Percentiles rank a stretch among this genome's conserved stretches.
These are phyloP conservation scores for Bipolaris zeicola DNA, from an alignment of 2,329 filamentous ascomycete genomes.

Conservation along the genomic window DNA sequence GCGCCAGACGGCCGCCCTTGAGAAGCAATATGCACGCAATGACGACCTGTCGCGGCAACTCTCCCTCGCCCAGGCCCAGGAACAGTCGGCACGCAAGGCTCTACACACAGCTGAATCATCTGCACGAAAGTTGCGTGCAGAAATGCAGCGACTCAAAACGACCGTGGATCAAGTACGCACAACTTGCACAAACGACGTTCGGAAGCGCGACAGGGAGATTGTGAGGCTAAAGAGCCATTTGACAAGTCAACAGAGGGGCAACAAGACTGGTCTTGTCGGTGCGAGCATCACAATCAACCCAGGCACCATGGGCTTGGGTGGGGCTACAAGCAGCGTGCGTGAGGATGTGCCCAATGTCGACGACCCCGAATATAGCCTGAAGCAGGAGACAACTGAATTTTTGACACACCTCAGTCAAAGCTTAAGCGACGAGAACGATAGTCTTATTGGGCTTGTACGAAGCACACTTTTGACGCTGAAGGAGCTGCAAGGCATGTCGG, in stretches of 20 bases:
- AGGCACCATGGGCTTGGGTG: slow-evolving; percentile 34
- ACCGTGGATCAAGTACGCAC: slow-evolving; percentile 82
- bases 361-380: slow-evolving; percentile 70
- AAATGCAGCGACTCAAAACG: slow-evolving; percentile 77
- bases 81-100: slow-evolving; percentile 71
- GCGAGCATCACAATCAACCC: slow-evolving; percentile 57
- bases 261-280: slow-evolving; percentile 53
- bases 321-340: slow-evolving; percentile 52
- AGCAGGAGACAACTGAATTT: slow-evolving; percentile 88
- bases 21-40: slow-evolving; percentile 60
- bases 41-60: slow-evolving; percentile 63
- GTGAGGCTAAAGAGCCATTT: slow-evolving; percentile 88
- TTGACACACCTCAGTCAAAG: slow-evolving; percentile 81
- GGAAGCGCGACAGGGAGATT: slow-evolving; percentile 87
- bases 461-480: slow-evolving; percentile 74
- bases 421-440: slow-evolving; percentile 91
- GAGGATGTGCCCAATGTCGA: slow-evolving; percentile 59
- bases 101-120: slow-evolving; percentile 75
- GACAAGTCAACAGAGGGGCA: slow-evolving; percentile 63
- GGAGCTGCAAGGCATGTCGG: slow-evolving; percentile 63
- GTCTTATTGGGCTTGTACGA: slow-evolving; percentile 72
- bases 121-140: slow-evolving; percentile 79
- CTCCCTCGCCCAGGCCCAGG: slow-evolving; percentile 69
- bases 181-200: slow-evolving; percentile 87
- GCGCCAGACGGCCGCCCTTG: slow-evolving; percentile 72